These are phyloP conservation scores for Rickenella mellea DNA, from an alignment of 768 basidiomycete genomes.

Conservation along the genomic window DNA sequence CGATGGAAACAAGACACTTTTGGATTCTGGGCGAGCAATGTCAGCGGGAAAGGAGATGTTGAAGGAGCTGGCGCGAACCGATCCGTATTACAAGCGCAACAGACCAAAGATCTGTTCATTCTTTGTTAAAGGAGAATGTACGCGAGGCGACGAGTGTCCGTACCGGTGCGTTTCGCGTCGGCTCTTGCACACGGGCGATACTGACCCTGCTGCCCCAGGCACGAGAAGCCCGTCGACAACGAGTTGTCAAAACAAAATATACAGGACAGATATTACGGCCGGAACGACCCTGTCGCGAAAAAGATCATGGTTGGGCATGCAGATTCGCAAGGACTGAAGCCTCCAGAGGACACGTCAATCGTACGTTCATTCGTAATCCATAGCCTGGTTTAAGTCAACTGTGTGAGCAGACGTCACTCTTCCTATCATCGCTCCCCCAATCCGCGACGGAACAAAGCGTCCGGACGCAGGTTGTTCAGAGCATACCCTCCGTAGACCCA, in stretches of 20 bases:
- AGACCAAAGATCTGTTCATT: constrained; percentile 91
- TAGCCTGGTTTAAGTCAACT: constrained; percentile 7
- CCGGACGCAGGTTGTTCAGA: constrained; percentile 60
- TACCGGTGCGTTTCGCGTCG: constrained; percentile 43
- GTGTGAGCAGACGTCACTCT: constrained; percentile 64
- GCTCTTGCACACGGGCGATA: neutral
- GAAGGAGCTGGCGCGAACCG: constrained; percentile 87
- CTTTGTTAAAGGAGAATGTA: constrained; percentile 93
- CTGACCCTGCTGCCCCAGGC: constrained; percentile 33
- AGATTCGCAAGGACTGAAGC: constrained; percentile 70
- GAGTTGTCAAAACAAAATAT: constrained; percentile 88
- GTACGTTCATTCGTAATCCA: constrained; percentile 37
- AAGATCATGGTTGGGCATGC: constrained; percentile 83
- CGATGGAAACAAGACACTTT: constrained; percentile 56
- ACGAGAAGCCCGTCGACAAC: constrained; percentile 80
- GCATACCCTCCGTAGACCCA: constrained; percentile 54
- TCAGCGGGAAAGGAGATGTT: constrained; percentile 94
- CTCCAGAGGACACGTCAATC: constrained; percentile 81
- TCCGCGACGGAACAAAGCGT: constrained; percentile 64
- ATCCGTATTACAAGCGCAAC: constrained; percentile 97
- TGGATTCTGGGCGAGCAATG: constrained; percentile 49
- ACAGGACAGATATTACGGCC: constrained; percentile 88
- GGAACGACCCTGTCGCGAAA: constrained; percentile 87
- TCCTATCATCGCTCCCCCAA: constrained; percentile 66
- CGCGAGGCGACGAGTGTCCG: constrained; percentile 84